These are phyloP conservation scores for Nymphaea colorata DNA, from an alignment of 164 flowering plant species.

Conservation along the genomic window DNA sequence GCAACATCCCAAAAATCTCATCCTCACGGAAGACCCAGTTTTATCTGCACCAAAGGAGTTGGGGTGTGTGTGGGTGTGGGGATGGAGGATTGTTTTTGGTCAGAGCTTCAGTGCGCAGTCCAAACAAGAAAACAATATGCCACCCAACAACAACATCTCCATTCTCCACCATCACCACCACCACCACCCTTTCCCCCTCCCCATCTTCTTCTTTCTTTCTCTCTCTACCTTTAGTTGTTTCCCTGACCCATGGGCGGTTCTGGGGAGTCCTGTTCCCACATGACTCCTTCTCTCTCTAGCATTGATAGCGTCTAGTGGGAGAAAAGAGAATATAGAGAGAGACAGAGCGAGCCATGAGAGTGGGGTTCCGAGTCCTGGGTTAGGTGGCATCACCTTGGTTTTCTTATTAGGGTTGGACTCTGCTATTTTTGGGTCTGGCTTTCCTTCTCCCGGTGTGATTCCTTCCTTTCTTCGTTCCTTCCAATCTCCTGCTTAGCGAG, in stretches of 20 bases:
- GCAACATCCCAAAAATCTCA: neutral
- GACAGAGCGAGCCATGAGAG: neutral
- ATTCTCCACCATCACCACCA: too few relatives aligned
- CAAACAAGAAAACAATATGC: neutral
- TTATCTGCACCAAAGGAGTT: neutral
- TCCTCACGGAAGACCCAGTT: neutral
- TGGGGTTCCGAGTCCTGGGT: slow-evolving; percentile 2
- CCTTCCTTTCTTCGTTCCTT: slow-evolving; percentile 1
- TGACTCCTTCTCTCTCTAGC: neutral
- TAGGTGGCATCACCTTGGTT: slow-evolving; percentile 1
- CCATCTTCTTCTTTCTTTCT: too few relatives aligned
- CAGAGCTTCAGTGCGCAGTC: neutral
- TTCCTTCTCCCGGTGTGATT: neutral
- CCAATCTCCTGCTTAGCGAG: neutral
- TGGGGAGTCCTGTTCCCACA: neutral
- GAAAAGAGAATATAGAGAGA: neutral
- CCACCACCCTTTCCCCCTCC: neutral
- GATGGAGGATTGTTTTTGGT: neutral
- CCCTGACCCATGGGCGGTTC: neutral
- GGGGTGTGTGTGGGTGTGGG: neutral
- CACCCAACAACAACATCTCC: neutral
- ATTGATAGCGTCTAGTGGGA: neutral
- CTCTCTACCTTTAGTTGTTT: neutral
- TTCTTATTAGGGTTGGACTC: neutral
- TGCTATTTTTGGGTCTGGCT: neutral